Conservation (phyloP, 257 asterid genomes). For the Ligustrum vulgare region DNA sequence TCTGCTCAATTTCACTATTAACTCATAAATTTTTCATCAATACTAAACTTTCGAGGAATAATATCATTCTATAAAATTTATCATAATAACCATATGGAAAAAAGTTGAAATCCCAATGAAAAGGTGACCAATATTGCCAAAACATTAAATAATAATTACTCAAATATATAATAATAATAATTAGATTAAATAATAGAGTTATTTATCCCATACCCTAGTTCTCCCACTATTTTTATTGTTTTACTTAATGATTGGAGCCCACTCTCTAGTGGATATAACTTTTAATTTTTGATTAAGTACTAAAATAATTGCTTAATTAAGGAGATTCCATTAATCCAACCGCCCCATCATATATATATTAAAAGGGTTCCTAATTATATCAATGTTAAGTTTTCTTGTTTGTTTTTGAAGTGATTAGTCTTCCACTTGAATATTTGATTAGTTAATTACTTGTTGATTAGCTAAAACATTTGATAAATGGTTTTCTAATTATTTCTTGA, state of each 20-base stretch:
- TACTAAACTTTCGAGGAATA: too few relatives aligned
- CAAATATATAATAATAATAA: not conserved
- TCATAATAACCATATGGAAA: not conserved
- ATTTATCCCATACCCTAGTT: not conserved
- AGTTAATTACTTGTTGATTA: not conserved
- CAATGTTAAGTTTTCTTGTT: not conserved
- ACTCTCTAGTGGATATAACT: not conserved
- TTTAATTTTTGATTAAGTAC: not conserved
- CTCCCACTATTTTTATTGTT: not conserved
- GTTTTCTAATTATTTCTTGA: not conserved
- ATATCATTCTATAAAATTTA: too few relatives aligned
- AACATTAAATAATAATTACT: not conserved
- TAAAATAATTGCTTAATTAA: not conserved
- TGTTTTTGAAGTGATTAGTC: not conserved
- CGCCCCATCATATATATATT: not conserved
- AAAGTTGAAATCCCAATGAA: not conserved
- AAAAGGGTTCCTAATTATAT: not conserved
- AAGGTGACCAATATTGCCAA: not conserved
- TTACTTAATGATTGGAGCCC: not conserved
- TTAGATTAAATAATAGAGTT: not conserved
- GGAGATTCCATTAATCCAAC: constrained; percentile 7
- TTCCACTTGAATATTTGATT: not conserved
- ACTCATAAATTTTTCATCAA: not conserved
- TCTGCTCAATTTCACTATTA: too few relatives aligned
- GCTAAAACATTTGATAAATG: not conserved